Percentiles rank a stretch among this genome's conserved stretches.
Conservation (phyloP, 176 grass and related monocot species). For the Metroxylon sagu region DNA sequence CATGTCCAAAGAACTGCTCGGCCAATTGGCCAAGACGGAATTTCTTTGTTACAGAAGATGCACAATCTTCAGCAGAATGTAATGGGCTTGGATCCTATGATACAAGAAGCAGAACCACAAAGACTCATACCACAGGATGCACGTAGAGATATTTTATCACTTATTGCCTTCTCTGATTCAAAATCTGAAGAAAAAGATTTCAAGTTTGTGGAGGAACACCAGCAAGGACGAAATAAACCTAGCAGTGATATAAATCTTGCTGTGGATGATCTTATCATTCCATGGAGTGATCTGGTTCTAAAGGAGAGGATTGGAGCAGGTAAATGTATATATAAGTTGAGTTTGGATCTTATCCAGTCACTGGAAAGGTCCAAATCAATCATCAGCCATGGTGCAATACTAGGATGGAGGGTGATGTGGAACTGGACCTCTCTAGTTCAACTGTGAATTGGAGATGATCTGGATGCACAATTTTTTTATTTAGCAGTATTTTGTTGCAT, state of each 20-base stretch:
- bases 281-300: constrained; percentile 81
- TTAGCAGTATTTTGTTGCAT: too few relatives aligned
- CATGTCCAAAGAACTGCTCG: neutral
- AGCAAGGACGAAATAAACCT: constrained; percentile 25
- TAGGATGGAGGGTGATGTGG: too few relatives aligned
- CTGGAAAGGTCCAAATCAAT: too few relatives aligned
- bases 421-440: too few relatives aligned
- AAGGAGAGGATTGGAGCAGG: constrained; percentile 98
- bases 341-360: too few relatives aligned
- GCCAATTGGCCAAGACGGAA: constrained; percentile 1
- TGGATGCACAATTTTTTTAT: too few relatives aligned
- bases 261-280: constrained; percentile 66
- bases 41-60: constrained; percentile 4
- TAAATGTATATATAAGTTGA: constrained; percentile 13
- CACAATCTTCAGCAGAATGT: constrained; percentile 16
- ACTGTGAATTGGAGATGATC: too few relatives aligned
- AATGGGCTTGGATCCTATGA: constrained; percentile 23
- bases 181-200: constrained; percentile 63
- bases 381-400: too few relatives aligned
- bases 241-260: constrained; percentile 51
- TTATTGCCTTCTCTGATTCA: constrained; percentile 41
- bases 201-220: constrained; percentile 35
- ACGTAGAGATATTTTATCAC: constrained; percentile 35
- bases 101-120: constrained; percentile 17
- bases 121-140: constrained; percentile 31